Base-by-base conservation (phyloP, 441 rosid genomes). In the Cnidoscolus chayamansa region DNA sequence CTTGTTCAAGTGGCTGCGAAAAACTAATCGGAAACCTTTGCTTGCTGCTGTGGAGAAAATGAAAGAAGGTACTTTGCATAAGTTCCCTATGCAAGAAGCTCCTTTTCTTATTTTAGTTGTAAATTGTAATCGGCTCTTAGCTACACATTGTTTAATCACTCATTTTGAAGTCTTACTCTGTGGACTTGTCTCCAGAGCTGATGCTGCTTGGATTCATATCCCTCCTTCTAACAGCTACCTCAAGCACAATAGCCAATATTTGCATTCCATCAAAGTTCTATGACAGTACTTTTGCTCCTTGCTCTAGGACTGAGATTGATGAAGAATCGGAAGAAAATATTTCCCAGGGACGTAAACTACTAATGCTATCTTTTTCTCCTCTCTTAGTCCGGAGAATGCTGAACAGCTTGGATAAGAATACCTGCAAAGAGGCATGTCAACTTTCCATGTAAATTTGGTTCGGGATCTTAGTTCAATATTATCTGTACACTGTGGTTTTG, bases 191-290 rank as follows among this genome's bases (percentile, higher is more conserved):
- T 74, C 65, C 89, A 93, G 98, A 93, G 85, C 79, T 93, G 89
- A 93, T 91, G 98, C 89, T 93, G 83, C 98, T 93, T 65, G 98
- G 97, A 51, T 93, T 90, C 84, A 93, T 93, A 76, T 93, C 98
- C 72, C 96, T 93, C 75, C 88, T 93, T 76, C 84, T 93, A 40
- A 86, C 94, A 54, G 96, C 98, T 49, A 85, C 92, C 63, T 93
- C 98, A 10, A 83, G 87, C 77, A 53, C 81, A 30, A 91, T 93
- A 78, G 81, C 98, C 76, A 84, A 82, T 81, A 85, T 90, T 45
- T 93, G 98, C 81, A 83, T 93, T 74, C 89, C 96, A 31, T 88
- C 97, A 16, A 88, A 87, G 80, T 93, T 86, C 81, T 93, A 93
- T 79, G 85, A 81, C 70, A 79, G 84, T 61, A 67, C 81, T 74